Evolutionary conservation across 805 yeast genomes (phyloP), one percentile per base, ranked within the genome.

Genomic region (Starmerella powellii): DNA sequence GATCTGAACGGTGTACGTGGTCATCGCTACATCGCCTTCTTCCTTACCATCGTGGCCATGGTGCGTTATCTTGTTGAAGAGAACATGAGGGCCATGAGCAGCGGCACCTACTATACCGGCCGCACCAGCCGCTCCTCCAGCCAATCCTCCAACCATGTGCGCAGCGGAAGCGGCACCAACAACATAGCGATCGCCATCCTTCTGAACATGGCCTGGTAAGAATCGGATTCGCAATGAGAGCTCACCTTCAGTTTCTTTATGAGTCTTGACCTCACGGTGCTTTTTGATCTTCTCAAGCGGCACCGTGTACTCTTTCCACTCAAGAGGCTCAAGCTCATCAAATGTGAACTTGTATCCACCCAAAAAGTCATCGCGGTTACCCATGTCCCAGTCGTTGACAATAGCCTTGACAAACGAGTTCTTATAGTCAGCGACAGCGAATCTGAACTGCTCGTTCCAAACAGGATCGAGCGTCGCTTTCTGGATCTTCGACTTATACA

Each of bases 311-410:
- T 71, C 76, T 13, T 64, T 61, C 20, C 72, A 70, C 23, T 66
- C 64, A 40, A 70, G 67, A 3, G 86, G 82, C 49, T 76, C 75
- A 16, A 87, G 64, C 18, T 50, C 51, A 12, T 74, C 73, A 44
- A 88, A 63, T 10, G 73, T 70, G 42, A 86, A 58, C 18, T 56
- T 52, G 8, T 76, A 82, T 26, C 65, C 66, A 43, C 97, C 94
- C 42, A 91, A 68, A 49, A 68, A 66, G 61, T 91, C 99, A 61
- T 91, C 88, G 46, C 73, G 74, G 45, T 78, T 85, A 51, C 95
- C 95, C 50, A 88, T 74, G 62, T 91, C 99, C 95, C 96, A 88
- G 59, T 91, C 99, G 56, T 58, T 70, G 13, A 82, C 74, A 28
- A 70, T 71, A 31, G 77, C 65, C 12, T 68, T 61, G 32, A 54